A percentile compares a stretch with the other conserved stretches of the same genome.
phyloP scores from a whole-genome alignment of 345 rosid genomes.

The Euphorbia peplus region DNA sequence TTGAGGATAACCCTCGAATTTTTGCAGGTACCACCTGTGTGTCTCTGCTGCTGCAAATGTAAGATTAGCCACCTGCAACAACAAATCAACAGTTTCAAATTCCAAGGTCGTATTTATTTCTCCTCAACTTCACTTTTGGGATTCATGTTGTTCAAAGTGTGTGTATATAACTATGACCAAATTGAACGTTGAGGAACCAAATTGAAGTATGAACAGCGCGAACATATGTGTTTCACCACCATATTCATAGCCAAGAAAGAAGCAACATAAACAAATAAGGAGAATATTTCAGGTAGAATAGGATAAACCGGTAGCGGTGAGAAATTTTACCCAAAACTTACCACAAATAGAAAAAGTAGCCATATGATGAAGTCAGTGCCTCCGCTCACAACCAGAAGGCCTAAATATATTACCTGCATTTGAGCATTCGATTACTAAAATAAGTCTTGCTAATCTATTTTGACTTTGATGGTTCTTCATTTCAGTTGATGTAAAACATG shows the following conservation, averaged over 20 bases:
- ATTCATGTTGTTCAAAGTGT: too few species aligned
- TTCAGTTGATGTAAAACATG: background rate
- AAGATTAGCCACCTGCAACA: constrained; percentile 63
- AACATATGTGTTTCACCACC: too few species aligned
- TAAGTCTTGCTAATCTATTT: background rate
- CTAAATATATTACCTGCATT: constrained; percentile 59
- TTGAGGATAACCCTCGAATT: constrained; percentile 61
- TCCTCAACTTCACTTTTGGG: too few species aligned
- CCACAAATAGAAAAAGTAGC: constrained; percentile 67
- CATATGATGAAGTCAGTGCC: constrained; percentile 61
- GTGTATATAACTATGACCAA: too few species aligned
- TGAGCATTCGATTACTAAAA: background rate
- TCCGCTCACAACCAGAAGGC: constrained; percentile 72
- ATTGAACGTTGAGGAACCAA: too few species aligned
- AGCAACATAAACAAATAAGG: background rate
- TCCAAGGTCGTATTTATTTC: background rate
- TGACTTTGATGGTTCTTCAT: background rate
- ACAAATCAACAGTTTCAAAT: background rate
- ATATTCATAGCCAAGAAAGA: background rate
- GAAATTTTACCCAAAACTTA: constrained; percentile 12
- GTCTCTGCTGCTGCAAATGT: constrained; percentile 65
- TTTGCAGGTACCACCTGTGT: constrained; percentile 59
- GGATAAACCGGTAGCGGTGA: background rate
- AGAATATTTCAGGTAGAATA: background rate
- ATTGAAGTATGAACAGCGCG: too few species aligned